phyloP scores from a whole-genome alignment of 75 land plant genomes.

The Pinus tabuliformis region DNA sequence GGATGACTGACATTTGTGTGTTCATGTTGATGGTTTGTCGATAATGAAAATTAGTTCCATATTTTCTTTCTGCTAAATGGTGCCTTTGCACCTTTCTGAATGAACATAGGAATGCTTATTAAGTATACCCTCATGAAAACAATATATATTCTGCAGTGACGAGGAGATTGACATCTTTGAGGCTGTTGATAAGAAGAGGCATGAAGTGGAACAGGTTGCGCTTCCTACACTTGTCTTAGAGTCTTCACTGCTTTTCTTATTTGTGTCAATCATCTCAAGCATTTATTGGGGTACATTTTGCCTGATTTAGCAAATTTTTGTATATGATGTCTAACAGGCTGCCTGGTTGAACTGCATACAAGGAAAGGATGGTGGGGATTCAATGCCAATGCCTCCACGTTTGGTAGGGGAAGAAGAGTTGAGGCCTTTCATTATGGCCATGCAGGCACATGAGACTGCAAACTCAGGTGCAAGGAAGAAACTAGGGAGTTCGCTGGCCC shows the following conservation, averaged over 20 bases:
- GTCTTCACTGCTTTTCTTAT: neutral
- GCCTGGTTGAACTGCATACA: constrained; percentile 52
- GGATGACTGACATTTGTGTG: neutral
- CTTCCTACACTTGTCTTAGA: too few relatives aligned
- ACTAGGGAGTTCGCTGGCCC: constrained; percentile 32
- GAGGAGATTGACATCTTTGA: constrained; percentile 95
- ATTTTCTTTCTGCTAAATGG: neutral
- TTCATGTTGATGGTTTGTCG: neutral
- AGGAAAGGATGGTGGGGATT: constrained; percentile 21
- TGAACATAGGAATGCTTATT: neutral
- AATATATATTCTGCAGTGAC: constrained; percentile 52
- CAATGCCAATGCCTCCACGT: constrained; percentile 50
- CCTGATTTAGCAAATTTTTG: neutral
- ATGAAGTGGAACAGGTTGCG: constrained; percentile 71
- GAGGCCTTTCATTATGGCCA: constrained; percentile 52
- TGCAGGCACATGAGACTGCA: constrained; percentile 55
- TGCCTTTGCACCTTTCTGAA: neutral
- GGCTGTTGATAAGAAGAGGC: constrained; percentile 75
- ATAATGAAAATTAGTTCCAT: neutral
- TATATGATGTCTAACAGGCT: constrained; percentile 39
- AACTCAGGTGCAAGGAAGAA: constrained; percentile 45
- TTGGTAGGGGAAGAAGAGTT: constrained; percentile 86
- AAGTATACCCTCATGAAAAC: neutral
- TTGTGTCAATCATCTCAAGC: neutral
- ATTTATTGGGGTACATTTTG: neutral